Percentiles rank a stretch among this genome's conserved stretches.
These are phyloP conservation scores for Blastocystis sp. DNA, from an alignment of 352 stramenopile species.

Conservation along the genomic window DNA sequence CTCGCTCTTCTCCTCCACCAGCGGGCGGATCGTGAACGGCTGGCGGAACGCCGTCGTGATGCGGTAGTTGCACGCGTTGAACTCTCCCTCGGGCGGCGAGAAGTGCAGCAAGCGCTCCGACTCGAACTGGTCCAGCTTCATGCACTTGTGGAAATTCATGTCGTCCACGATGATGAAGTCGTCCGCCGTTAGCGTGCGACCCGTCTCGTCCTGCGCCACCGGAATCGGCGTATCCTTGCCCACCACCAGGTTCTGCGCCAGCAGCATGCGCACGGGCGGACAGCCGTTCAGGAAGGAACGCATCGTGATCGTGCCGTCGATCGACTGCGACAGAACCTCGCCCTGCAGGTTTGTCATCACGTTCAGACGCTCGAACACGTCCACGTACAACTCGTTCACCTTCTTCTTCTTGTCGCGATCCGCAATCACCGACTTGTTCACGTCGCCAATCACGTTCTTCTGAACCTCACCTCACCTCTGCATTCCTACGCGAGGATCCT, in stretches of 20 bases:
- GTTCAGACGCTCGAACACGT: constrained; percentile 92
- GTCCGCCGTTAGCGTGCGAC: constrained; percentile 64
- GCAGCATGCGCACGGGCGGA: constrained; percentile 81
- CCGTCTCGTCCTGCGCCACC: neutral
- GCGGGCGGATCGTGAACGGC: constrained; percentile 91
- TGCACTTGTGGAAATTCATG: constrained; percentile 96
- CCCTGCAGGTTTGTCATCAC: constrained; percentile 88
- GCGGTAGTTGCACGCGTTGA: constrained; percentile 90
- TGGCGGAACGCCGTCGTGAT: constrained; percentile 88
- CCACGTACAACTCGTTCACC: constrained; percentile 97
- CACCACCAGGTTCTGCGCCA: constrained; percentile 93
- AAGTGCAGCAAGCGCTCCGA: constrained; percentile 74
- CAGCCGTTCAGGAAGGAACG: constrained; percentile 95
- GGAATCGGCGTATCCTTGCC: constrained; percentile 65
- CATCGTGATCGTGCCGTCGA: constrained; percentile 87
- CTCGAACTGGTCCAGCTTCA: constrained; percentile 88
- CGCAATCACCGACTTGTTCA: constrained; percentile 59
- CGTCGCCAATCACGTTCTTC: constrained; percentile 45
- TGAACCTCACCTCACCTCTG: neutral
- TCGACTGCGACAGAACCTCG: constrained; percentile 89
- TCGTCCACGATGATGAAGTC: constrained; percentile 85
- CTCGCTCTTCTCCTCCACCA: constrained; percentile 83
- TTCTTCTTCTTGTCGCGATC: constrained; percentile 62
- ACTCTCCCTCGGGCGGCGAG: constrained; percentile 77
- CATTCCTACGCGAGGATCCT: neutral